Base-by-base conservation (phyloP, 192 early-diverging fungal genomes). In the Coemansia asiatica region DNA sequence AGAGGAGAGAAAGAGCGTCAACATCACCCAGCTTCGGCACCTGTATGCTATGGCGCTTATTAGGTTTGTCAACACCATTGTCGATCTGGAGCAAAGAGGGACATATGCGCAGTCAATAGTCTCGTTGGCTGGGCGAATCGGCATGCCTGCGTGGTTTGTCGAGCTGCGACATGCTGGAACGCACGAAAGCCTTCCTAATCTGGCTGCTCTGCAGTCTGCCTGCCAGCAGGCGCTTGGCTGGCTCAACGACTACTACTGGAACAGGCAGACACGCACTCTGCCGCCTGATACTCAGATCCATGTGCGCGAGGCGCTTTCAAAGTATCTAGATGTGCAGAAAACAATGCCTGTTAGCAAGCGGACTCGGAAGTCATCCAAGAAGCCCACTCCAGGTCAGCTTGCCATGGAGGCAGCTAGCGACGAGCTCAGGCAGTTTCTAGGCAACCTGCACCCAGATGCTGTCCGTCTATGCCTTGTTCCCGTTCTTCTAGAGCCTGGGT, bases 141-240 rank as follows among this genome's bases (percentile, higher is more conserved):
- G 84, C 27, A 71, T 90, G 58, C 89, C 89, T 6, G 74, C 77
- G 25, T 87, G 86, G 83, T 88, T 90, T 72, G 89, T 90, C 21
- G 88, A 89, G 69, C 67, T 90, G 40, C 72, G 89, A 18, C 89
- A 90, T 63, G 83, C 86, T 4, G 82, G 82, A 10, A 90, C 89
- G 0, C 89, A 90, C 57, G 85, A 88, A 60, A 66, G 83, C 31
- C 64, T 90, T 8, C 89, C 89, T 7, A 84, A 83, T 27, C 68
- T 90, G 40, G 49, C 71, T 13, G 77, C 84, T 4, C 69, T 90
- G 60, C 71, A 87, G 58, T 71, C 74, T 8, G 88, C 80, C 1
- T 77, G 73, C 56, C 49, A 33, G 10, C 80, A 89, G 77, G 87
- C 87, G 22, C 70, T 85, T 10, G 48, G 67, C 50, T 89, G 87